Percentiles rank a stretch among this genome's conserved stretches.
These are phyloP conservation scores for Juncus inflexus DNA, from an alignment of 176 grass and related monocot species.

Conservation along the genomic window DNA sequence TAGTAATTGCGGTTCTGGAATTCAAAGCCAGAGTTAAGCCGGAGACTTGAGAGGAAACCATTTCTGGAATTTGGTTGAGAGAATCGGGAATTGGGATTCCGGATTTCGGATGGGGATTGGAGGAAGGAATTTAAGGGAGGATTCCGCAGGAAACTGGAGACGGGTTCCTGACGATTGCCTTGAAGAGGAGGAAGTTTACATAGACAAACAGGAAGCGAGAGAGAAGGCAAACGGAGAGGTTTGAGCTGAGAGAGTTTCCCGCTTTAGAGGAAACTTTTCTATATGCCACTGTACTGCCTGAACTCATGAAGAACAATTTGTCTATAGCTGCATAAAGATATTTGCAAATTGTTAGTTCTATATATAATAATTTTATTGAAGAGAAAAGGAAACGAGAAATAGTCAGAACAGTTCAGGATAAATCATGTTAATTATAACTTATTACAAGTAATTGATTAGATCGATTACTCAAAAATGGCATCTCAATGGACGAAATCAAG, in stretches of 20 bases:
- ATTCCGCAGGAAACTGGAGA: constrained; percentile 62
- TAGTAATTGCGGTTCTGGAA: constrained; percentile 47
- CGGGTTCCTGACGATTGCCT: constrained; percentile 90
- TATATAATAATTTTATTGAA: background rate
- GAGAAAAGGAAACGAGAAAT: background rate
- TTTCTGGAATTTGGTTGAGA: constrained; percentile 28
- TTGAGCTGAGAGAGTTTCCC: constrained; percentile 59
- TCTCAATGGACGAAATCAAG: too few relatives aligned
- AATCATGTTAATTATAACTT: too few relatives aligned
- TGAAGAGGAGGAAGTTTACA: constrained; percentile 91
- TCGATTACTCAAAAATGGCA: too few relatives aligned
- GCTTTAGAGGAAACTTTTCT: constrained; percentile 87
- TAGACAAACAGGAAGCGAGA: constrained; percentile 69
- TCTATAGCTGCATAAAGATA: constrained; percentile 53
- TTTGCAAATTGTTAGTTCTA: constrained; percentile 13
- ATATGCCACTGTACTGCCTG: constrained; percentile 46
- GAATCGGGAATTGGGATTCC: background rate
- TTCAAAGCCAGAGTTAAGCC: constrained; percentile 36
- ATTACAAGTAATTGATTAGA: too few relatives aligned
- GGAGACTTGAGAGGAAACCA: constrained; percentile 73
- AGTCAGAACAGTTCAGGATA: too few relatives aligned
- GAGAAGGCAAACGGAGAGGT: constrained; percentile 53
- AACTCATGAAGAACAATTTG: constrained; percentile 98
- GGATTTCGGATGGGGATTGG: constrained; percentile 4
- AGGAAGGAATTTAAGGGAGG: constrained; percentile 31